Percentiles rank a stretch among this genome's conserved stretches.
phyloP scores from a whole-genome alignment of 768 basidiomycete species.

The Lactarius pseudohatsudake region DNA sequence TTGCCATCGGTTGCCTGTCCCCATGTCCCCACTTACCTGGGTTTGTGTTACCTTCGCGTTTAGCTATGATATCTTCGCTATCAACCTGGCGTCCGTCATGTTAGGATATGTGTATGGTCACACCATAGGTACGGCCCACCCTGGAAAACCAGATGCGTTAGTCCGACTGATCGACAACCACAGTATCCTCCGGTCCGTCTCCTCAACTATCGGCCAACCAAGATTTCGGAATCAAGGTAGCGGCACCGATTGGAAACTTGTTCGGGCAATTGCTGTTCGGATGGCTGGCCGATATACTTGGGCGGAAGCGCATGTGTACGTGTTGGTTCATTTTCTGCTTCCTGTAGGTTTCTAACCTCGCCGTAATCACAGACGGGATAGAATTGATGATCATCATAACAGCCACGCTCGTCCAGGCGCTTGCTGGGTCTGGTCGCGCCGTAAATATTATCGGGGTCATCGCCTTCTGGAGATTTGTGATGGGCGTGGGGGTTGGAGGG shows the following conservation, averaged over 20 bases:
- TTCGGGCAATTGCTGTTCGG: conserved; percentile 46
- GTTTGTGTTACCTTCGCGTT: neutral
- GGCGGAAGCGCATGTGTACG: conserved; percentile 59
- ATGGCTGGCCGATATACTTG: conserved; percentile 45
- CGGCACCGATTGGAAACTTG: conserved; percentile 42
- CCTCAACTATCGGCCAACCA: conserved; percentile 7
- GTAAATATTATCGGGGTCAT: conserved; percentile 73
- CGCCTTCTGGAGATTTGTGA: conserved; percentile 81
- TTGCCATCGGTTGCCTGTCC: neutral
- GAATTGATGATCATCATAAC: conserved; percentile 82
- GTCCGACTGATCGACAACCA: neutral
- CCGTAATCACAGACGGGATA: conserved; percentile 50
- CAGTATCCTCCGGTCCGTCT: neutral
- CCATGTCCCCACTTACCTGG: neutral
- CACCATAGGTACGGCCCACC: conserved; percentile 15
- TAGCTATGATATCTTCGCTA: conserved; percentile 83
- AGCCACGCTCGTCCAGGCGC: conserved; percentile 74
- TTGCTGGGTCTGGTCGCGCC: conserved; percentile 70
- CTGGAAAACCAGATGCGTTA: neutral
- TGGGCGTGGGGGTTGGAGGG: conserved; percentile 84
- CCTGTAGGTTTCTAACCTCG: neutral
- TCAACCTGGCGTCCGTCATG: conserved; percentile 82
- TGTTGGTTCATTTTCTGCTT: conserved; percentile 33
- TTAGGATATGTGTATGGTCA: conserved; percentile 75
- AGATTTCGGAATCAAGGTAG: conserved; percentile 44